A percentile compares a stretch with the other conserved stretches of the same genome.
Evolutionary conservation across 495 filamentous ascomycete species (phyloP).

Genomic region (Coniosporium apollinis): DNA sequence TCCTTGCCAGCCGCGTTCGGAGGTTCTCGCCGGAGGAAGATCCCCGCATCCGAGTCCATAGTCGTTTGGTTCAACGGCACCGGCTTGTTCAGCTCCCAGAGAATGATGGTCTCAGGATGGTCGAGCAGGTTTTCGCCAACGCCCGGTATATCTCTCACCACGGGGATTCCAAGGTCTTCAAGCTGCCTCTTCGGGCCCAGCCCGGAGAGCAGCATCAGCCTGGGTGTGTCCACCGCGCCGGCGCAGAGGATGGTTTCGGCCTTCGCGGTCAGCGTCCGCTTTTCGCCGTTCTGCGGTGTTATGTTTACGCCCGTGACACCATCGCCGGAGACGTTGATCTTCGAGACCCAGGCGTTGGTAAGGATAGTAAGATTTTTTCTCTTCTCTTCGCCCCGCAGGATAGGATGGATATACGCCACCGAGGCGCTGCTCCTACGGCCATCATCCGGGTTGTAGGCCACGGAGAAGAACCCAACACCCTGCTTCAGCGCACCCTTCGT

Average conservation of each 20-base stretch:
- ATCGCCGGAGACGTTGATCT: slow-evolving; percentile 43
- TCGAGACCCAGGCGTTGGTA: slow-evolving; percentile 64
- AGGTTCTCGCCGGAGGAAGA: slow-evolving; percentile 59
- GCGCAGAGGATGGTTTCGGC: slow-evolving; percentile 62
- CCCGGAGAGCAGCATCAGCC: slow-evolving; percentile 59
- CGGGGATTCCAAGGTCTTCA: slow-evolving; percentile 42
- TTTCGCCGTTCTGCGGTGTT: slow-evolving; percentile 45
- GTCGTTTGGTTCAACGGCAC: slow-evolving; percentile 63
- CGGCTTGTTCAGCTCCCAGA: slow-evolving; percentile 68
- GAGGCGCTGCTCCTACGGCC: slow-evolving; percentile 62
- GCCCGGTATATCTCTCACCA: slow-evolving; percentile 54
- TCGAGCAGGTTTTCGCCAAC: slow-evolving; percentile 69
- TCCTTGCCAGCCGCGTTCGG: slow-evolving; percentile 45
- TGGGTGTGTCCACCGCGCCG: slow-evolving; percentile 61
- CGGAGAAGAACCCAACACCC: slow-evolving; percentile 70
- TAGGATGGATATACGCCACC: slow-evolving; percentile 78
- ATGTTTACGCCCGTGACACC: slow-evolving; percentile 49
- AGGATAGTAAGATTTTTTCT: slow-evolving; percentile 63
- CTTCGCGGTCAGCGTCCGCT: slow-evolving; percentile 41
- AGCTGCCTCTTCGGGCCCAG: slow-evolving; percentile 56
- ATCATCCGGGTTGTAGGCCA: slow-evolving; percentile 68
- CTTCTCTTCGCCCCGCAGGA: slow-evolving; percentile 57
- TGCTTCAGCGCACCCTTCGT: slow-evolving; percentile 48
- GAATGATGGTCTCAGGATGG: slow-evolving; percentile 62
- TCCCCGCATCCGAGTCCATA: slow-evolving; percentile 72